Percentiles rank a stretch among this genome's conserved stretches.
Conservation (phyloP, 2,329 filamentous ascomycete genomes). For the Paecilomyces sp. region DNA sequence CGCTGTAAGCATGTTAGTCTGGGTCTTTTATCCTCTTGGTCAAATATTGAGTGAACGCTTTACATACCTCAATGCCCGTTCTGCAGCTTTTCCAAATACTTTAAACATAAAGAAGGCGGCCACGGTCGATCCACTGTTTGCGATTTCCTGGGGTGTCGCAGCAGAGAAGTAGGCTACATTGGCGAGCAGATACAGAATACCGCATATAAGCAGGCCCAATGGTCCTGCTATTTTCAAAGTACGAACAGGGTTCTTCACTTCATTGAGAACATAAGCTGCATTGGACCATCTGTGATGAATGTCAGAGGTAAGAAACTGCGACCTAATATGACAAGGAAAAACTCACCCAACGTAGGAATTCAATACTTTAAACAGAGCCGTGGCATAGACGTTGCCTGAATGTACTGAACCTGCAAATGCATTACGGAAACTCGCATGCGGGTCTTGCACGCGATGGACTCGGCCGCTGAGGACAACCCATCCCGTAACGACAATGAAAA, state of each 20-base stretch:
- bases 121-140: constrained; percentile 34
- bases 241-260: constrained; percentile 58
- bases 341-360: constrained; percentile 48
- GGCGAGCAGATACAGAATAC: constrained; percentile 58
- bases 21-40: neutral
- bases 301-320: neutral
- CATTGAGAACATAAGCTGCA: constrained; percentile 42
- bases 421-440: constrained; percentile 53
- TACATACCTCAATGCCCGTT: neutral
- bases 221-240: constrained; percentile 62
- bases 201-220: constrained; percentile 51
- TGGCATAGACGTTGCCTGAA: constrained; percentile 61
- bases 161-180: constrained; percentile 62
- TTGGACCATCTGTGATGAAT: constrained; percentile 45
- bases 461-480: constrained; percentile 57
- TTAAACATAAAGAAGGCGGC: constrained; percentile 38
- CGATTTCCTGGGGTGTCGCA: constrained; percentile 34
- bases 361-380: constrained; percentile 64
- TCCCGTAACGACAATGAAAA: constrained; percentile 59
- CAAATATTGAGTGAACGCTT: neutral
- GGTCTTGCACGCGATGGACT: constrained; percentile 50
- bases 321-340: neutral
- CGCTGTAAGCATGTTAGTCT: constrained; percentile 34
- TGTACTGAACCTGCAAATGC: constrained; percentile 54
- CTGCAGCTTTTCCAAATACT: constrained; percentile 28